Evolutionary conservation across 148 eudicot genomes (phyloP), one percentile per base, ranked within the genome.

Genomic region (Linanthus parryae): DNA sequence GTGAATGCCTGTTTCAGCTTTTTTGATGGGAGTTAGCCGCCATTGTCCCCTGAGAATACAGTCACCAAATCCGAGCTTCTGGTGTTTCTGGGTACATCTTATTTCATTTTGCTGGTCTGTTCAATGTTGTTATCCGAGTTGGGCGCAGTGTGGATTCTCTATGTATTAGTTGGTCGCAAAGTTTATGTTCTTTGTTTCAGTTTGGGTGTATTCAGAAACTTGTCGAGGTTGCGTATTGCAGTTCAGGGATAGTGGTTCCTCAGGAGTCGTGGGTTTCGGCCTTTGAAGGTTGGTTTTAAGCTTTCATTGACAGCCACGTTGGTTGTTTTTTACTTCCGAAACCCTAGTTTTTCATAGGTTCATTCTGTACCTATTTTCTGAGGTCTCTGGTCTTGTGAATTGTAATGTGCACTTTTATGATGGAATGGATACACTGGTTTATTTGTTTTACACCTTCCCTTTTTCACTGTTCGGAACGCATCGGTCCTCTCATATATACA

Each of bases 281-380:
- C 9, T 44, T 63, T 62, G 69, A 55, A 50, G 30, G 70, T 53
- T 20, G 22, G 21, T 16, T 1, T 60, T 45, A 37, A 39, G 39
- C 37, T 55, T 40, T 64, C 76, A 64, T 52, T 70, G 40, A 67
- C 76, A 71, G 60, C 75, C 75, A 48, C 23, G 9, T 30, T 9
- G 71, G 44, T 69, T 62, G n/a, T 69, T 61, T 69, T 63, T 67
- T 68, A 8, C 28, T 10, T 46, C 59, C 49, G 61, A 61, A 48
- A 38, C 55, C 61, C 52, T 67, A 47, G 61, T 61, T 61, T 67
- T 67, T 25, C 15, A 43, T 52, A 58, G 65, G 35, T 5, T 5
- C 20, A 7, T 17, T 51, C 51, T 14, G 8, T 59, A 33, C 54
- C 54, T 28, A 45, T 41, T 63, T 54, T 62, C 53, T 62, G 2